Evolutionary conservation across 306 rosid species (phyloP).

Genomic region (Alnus glutinosa): DNA sequence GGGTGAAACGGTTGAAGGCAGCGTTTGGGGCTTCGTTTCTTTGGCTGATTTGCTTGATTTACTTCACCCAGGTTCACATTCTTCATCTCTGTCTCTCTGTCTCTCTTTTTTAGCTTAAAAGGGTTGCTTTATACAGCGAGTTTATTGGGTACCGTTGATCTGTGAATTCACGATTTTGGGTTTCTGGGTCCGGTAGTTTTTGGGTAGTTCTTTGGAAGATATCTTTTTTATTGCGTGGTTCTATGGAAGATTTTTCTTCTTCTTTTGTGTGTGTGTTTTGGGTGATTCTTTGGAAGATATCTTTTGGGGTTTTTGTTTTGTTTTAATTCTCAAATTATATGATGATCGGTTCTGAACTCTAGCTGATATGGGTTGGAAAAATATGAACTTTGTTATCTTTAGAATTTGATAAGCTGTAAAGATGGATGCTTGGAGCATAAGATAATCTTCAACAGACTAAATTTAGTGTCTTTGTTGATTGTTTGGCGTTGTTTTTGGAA

Average conservation of each 20-base stretch:
- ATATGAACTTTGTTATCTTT: neutral
- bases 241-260: no score
- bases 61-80: conserved; percentile 79
- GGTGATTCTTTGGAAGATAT: neutral
- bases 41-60: conserved; percentile 80
- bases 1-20: conserved; percentile 55
- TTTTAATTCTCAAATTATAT: neutral
- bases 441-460: no score
- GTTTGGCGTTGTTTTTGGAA: no score
- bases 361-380: neutral
- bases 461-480: neutral
- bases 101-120: neutral
- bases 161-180: conserved; percentile 1
- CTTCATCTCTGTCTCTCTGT: conserved; percentile 5
- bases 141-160: conserved; percentile 9
- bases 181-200: conserved; percentile 17
- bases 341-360: neutral
- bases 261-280: no score
- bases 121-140: neutral
- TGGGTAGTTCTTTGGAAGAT: neutral
- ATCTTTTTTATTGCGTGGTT: no score
- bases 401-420: neutral
- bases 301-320: neutral
- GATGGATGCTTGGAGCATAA: no score
- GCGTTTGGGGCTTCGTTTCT: conserved; percentile 72